A percentile compares a stretch with the other conserved stretches of the same genome.
These are phyloP conservation scores for Diplodia intermedia DNA, from an alignment of 2,329 filamentous ascomycete species.

Conservation along the genomic window DNA sequence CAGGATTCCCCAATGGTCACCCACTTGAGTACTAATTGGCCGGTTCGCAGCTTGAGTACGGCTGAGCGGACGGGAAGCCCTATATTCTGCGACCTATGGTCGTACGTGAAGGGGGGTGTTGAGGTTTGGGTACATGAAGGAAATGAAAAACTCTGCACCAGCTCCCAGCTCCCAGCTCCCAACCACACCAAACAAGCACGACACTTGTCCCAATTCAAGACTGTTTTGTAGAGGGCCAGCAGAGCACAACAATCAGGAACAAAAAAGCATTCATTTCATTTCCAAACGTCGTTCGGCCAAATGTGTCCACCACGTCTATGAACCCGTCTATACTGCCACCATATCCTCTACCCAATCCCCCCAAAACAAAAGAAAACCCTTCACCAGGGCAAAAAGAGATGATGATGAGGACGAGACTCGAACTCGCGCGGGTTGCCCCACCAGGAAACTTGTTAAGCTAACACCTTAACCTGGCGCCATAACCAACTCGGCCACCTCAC, in stretches of 20 bases:
- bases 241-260: not conserved
- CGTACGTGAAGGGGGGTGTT: not conserved
- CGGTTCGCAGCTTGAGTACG: constrained; percentile 12
- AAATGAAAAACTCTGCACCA: no score
- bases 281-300: not conserved
- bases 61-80: constrained; percentile 4
- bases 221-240: no score
- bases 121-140: no score
- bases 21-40: constrained; percentile 12
- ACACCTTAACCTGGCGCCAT: constrained; percentile 32
- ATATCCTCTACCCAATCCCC: not conserved
- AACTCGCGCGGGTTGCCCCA: constrained; percentile 32
- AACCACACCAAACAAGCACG: no score
- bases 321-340: not conserved
- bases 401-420: constrained; percentile 31
- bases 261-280: not conserved
- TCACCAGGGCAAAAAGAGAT: constrained; percentile 8
- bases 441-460: constrained; percentile 27
- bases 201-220: no score
- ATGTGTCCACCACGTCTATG: not conserved
- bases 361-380: not conserved
- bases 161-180: no score
- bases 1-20: constrained; percentile 11
- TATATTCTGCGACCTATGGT: constrained; percentile 16
- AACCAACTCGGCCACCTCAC: constrained; percentile 33